These are phyloP conservation scores for Linnemannia schmuckeri DNA, from an alignment of 192 early-diverging fungal species.

Conservation along the genomic window DNA sequence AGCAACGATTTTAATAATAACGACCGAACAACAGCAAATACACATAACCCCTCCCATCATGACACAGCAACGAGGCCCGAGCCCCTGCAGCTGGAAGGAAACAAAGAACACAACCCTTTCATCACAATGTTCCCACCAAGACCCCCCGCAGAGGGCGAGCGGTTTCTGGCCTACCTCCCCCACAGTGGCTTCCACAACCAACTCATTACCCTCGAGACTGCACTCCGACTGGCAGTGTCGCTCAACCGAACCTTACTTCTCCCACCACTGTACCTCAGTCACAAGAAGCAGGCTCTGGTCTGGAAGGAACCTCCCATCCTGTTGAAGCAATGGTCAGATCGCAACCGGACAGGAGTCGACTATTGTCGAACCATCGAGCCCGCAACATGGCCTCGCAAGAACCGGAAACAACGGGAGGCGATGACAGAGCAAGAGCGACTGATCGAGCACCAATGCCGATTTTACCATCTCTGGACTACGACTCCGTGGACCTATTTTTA, in stretches of 20 bases:
- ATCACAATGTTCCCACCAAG: conserved; percentile 48
- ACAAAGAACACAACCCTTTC: conserved; percentile 43
- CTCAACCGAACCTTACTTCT: conserved; percentile 65
- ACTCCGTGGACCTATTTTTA: conserved; percentile 54
- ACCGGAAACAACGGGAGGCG: conserved; percentile 4
- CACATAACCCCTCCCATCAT: background rate
- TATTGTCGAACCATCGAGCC: conserved; percentile 43
- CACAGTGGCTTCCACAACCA: conserved; percentile 71
- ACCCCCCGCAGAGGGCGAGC: conserved; percentile 40
- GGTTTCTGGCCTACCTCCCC: conserved; percentile 62
- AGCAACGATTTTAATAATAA: background rate
- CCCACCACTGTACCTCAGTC: conserved; percentile 59
- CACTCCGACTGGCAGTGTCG: conserved; percentile 62
- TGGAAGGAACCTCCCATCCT: conserved; percentile 33
- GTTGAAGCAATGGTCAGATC: conserved; percentile 33
- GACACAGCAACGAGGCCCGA: background rate
- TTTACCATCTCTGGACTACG: conserved; percentile 49
- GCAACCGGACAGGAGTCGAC: conserved; percentile 24
- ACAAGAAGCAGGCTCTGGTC: conserved; percentile 22
- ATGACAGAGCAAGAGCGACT: conserved; percentile 30
- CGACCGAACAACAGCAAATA: background rate
- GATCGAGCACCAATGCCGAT: conserved; percentile 16
- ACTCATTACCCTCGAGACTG: conserved; percentile 61
- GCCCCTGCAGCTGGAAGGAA: conserved; percentile 17
- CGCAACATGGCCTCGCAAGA: conserved; percentile 5